A percentile compares a stretch with the other conserved stretches of the same genome.
Evolutionary conservation across 1,284 basidiomycete species (phyloP).

Genomic region (Cystobasidium pallidum): DNA sequence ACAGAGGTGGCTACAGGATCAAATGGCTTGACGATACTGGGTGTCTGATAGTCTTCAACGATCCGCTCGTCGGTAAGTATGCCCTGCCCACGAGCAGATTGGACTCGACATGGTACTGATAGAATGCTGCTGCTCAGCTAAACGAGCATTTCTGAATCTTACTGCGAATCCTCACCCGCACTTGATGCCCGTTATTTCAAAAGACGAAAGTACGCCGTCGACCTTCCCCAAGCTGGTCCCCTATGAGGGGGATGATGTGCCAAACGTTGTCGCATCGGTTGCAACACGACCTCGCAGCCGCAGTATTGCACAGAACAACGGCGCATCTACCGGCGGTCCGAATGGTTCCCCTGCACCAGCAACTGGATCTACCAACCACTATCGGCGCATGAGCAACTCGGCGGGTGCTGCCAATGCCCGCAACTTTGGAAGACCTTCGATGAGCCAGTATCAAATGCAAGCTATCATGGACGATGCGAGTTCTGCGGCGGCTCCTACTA

Average conservation of each 20-base stretch:
- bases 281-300: constrained; percentile 61
- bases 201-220: constrained; percentile 58
- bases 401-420: neutral
- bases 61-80: constrained; percentile 60
- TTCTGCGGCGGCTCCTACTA: neutral
- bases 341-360: constrained; percentile 15
- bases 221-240: constrained; percentile 67
- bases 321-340: constrained; percentile 21
- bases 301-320: constrained; percentile 44
- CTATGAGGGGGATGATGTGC: constrained; percentile 92
- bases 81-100: neutral
- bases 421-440: constrained; percentile 25
- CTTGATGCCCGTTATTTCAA: constrained; percentile 60
- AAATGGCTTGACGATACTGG: constrained; percentile 98
- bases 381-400: constrained; percentile 12
- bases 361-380: constrained; percentile 30
- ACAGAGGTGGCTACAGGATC: constrained; percentile 92
- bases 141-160: constrained; percentile 88
- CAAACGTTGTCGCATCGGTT: constrained; percentile 83
- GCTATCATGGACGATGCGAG: constrained; percentile 44
- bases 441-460: constrained; percentile 46
- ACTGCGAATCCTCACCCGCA: constrained; percentile 78
- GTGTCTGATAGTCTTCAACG: constrained; percentile 88
- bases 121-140: constrained; percentile 63
- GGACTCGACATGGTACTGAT: neutral